Evolutionary conservation across 2,329 filamentous ascomycete genomes (phyloP), one percentile per base, ranked within the genome.

Genomic region (Ceratocystis colombiana): DNA sequence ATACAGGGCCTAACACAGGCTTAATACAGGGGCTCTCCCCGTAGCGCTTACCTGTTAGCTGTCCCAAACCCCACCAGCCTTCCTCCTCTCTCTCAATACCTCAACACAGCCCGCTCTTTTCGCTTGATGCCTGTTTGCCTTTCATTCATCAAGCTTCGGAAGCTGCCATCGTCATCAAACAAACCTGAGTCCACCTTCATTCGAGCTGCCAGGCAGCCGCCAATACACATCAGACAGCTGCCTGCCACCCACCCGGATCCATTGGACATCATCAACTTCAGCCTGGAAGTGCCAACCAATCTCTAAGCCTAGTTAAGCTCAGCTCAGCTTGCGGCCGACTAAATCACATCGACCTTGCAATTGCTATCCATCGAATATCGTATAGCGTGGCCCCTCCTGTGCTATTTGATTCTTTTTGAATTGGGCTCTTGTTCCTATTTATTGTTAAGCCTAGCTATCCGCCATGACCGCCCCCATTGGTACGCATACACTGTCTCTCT

Each of bases 381-480:
- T 59, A 10, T 20, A 59, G 28, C 28, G 15, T 59, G 28, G 55
- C 15, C 15, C 15, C 8, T 59, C 5, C 8, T 15, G 28, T 30
- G 55, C 55, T 30, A 30, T 30, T 22, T 59, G 55, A 2, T 53
- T 20, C 22, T 53, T 53, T 15, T 25, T 53, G 48, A 53, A 53
- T 53, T 28, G 28, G 46, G 37, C 33, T 7, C 55, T 59, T 62
- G 37, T 25, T 33, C 12, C 12, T 44, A 2, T 62, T 62, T 44
- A 6, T 62, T 45, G 2, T 5, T 33, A 4, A 57, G 22, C 28
- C 15, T 8, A 55, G 50, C 30, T 55, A 12, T 61, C n/a, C 46
- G 61, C 22, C 44, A 66, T 64, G 65, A 41, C 61, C 33, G 65
- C 64, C 33, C 64, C 64, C 64, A 66, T 63, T 63, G 65, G 65